Evolutionary conservation across 352 stramenopile species (phyloP), one percentile per base, ranked within the genome.

Genomic region (Phytophthora nicotianae): DNA sequence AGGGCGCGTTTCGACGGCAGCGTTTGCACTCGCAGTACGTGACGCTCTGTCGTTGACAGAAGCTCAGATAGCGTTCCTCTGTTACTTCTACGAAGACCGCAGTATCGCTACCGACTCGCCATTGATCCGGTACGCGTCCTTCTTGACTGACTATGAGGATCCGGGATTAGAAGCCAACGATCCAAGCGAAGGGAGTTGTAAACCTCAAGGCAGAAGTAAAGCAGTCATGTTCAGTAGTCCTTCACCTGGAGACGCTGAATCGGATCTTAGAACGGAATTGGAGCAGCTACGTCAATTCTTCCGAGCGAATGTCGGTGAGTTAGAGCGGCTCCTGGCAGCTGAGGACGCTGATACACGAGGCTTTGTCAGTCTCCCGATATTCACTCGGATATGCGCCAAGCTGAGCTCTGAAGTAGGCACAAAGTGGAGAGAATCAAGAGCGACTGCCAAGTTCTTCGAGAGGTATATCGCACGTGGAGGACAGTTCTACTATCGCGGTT

Each of bases 81-180:
- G 77, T 24, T 86, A 88, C 50, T 92, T 92, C 49, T 92, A 92
- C 64, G 83, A 90, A 50, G 83, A 92, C 63, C 81, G 77, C 40
- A 86, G 78, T 37, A 46, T 89, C 26, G 71, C 79, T 43, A 70
- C 71, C 5, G 81, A 90, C 42, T 56, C 83, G 2, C 70, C 88
- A 26, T 68, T 84, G 33, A 88, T 92, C 29, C 81, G 83, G 20
- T 92, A 90, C 59, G 70, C 67, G 11, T 90, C 81, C 0, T 92
- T 90, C 50, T 20, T 92, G 37, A 90, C 71, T 2, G 81, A 92
- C 62, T 92, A 86, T 49, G 83, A 90, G 40, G 81, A 88, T 49
- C 75, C 81, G 0, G 79, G 81, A 7, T 66, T 90, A 2, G 81
- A 88, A 65, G 40, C 64, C 0, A 66, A 63, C 2, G 59, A 72